A percentile compares a stretch with the other conserved stretches of the same genome.
Conservation (phyloP, 306 rosid species). For the Gynostemma pentaphyllum region DNA sequence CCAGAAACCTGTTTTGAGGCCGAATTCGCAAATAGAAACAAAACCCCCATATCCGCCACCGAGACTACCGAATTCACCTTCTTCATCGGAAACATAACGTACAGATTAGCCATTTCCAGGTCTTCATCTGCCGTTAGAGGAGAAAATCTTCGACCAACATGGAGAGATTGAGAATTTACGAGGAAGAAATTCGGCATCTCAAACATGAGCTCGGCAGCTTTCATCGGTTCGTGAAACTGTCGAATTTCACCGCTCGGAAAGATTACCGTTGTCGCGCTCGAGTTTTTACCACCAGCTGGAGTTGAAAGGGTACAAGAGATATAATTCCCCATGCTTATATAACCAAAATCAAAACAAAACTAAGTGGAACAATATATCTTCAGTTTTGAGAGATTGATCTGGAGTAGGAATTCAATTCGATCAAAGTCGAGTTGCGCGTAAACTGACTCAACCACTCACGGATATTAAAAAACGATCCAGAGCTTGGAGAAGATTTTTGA, state of each 20-base stretch:
- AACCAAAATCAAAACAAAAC: neutral
- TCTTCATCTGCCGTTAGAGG: slow-evolving; percentile 71
- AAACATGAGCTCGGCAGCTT: slow-evolving; percentile 79
- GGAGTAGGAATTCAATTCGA: too few relatives aligned
- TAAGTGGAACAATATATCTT: neutral
- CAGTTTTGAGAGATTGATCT: too few relatives aligned
- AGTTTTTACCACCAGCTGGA: slow-evolving; percentile 19
- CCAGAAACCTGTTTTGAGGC: slow-evolving; percentile 24
- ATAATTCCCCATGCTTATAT: slow-evolving; percentile 55
- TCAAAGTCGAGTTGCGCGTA: too few relatives aligned
- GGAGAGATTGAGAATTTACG: slow-evolving; percentile 39
- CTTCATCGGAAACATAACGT: slow-evolving; percentile 68
- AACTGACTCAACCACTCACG: too few relatives aligned
- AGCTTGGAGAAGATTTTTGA: too few relatives aligned
- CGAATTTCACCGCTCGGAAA: slow-evolving; percentile 54
- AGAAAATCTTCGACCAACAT: slow-evolving; percentile 38
- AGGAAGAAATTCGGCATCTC: slow-evolving; percentile 66
- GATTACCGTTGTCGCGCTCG: slow-evolving; percentile 28
- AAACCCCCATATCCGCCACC: slow-evolving; percentile 46
- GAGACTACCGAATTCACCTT: slow-evolving; percentile 50
- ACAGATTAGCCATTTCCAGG: slow-evolving; percentile 41
- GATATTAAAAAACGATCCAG: too few relatives aligned
- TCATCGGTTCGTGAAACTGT: slow-evolving; percentile 17
- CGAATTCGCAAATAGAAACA: too few relatives aligned
- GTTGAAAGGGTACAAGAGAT: slow-evolving; percentile 48